Percentiles rank a stretch among this genome's conserved stretches.
Evolutionary conservation across 371 early-diverging fungal species (phyloP).

Genomic region (Mortierella sp.): DNA sequence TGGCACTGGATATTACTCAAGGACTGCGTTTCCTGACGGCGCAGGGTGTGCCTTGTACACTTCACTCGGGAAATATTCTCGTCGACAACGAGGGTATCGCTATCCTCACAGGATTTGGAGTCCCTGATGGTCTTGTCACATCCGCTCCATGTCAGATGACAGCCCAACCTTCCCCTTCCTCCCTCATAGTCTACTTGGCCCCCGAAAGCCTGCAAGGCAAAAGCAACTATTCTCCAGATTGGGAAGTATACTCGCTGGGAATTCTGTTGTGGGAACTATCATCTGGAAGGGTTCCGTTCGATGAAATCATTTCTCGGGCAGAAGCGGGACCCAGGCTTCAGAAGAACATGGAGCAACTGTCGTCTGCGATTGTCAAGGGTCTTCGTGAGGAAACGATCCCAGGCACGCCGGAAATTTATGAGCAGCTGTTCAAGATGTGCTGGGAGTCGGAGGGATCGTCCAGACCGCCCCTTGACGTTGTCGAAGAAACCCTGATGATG

Average conservation of each 20-base stretch:
- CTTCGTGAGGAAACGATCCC: slow-evolving; percentile 46
- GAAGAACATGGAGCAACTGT: slow-evolving; percentile 48
- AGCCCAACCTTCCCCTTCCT: slow-evolving; percentile 27
- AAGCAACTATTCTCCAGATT: slow-evolving; percentile 26
- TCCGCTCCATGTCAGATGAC: slow-evolving; percentile 53
- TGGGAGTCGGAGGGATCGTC: slow-evolving; percentile 44
- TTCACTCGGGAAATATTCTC: slow-evolving; percentile 51
- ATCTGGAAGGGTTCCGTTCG: slow-evolving; percentile 45
- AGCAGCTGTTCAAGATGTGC: slow-evolving; percentile 55
- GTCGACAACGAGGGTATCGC: slow-evolving; percentile 47
- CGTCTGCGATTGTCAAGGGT: slow-evolving; percentile 47
- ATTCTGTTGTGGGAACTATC: slow-evolving; percentile 51
- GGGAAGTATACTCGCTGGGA: slow-evolving; percentile 51
- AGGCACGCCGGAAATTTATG: slow-evolving; percentile 53
- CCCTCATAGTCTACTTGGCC: slow-evolving; percentile 39
- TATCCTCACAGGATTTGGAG: slow-evolving; percentile 52
- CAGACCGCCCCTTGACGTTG: slow-evolving; percentile 49
- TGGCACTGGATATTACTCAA: slow-evolving; percentile 50
- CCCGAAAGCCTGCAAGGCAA: slow-evolving; percentile 34
- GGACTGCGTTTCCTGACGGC: slow-evolving; percentile 46
- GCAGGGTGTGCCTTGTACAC: slow-evolving; percentile 35
- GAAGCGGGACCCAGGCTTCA: slow-evolving; percentile 45
- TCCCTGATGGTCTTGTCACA: slow-evolving; percentile 39
- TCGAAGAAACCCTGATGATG: slow-evolving; percentile 52
- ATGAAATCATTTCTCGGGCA: slow-evolving; percentile 49